Percentiles rank a stretch among this genome's conserved stretches.
phyloP scores from a whole-genome alignment of 805 yeast genomes.

The Kregervanrija fluxuum region DNA sequence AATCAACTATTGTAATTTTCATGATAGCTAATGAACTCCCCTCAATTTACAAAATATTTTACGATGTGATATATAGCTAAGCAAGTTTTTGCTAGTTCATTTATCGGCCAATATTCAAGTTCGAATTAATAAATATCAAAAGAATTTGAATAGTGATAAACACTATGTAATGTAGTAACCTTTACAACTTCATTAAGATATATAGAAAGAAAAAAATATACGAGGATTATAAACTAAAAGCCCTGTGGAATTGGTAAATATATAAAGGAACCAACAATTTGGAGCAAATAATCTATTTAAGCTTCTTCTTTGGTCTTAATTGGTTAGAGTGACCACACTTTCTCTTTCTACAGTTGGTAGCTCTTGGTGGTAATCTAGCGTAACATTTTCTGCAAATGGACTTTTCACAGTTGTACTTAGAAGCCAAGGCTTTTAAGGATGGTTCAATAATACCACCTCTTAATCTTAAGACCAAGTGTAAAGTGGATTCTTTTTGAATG shows the following conservation, averaged over 20 bases:
- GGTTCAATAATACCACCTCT: slow-evolving; percentile 95
- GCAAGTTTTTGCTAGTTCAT: no score
- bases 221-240: neutral
- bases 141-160: neutral
- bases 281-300: slow-evolving; percentile 53
- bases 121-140: neutral
- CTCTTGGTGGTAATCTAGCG: slow-evolving; percentile 99
- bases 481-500: slow-evolving; percentile 84
- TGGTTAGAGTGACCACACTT: slow-evolving; percentile 99
- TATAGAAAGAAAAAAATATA: neutral
- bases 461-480: slow-evolving; percentile 58
- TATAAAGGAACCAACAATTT: neutral
- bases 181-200: neutral
- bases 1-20: neutral
- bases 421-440: slow-evolving; percentile 97
- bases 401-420: slow-evolving; percentile 99
- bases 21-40: no score
- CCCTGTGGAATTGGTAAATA: neutral
- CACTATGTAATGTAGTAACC: neutral
- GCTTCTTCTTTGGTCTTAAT: slow-evolving; percentile 99
- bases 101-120: no score
- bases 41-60: no score
- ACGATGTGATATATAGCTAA: no score
- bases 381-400: slow-evolving; percentile 99
- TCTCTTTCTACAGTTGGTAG: slow-evolving; percentile 99